Percentiles rank a stretch among this genome's conserved stretches.
Conservation (phyloP, 306 rosid species). For the Fagus crenata region DNA sequence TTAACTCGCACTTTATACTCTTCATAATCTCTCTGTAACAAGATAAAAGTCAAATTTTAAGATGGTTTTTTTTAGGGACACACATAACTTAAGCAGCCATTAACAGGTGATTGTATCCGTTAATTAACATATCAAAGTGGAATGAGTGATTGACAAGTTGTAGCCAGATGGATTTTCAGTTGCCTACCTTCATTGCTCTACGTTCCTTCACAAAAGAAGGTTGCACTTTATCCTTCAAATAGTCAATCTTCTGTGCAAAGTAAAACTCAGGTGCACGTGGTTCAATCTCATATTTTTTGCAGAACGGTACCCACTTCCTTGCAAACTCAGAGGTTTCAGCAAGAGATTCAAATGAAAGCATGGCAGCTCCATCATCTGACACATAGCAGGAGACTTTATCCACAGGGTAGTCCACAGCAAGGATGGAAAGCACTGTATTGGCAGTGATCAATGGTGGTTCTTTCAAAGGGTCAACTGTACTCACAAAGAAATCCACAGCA, state of each 20-base stretch:
- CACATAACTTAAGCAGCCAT: conserved; percentile 6
- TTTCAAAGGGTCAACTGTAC: conserved; percentile 96
- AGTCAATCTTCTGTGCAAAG: conserved; percentile 97
- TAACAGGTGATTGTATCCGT: background rate
- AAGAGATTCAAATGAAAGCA: conserved; percentile 93
- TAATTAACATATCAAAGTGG: background rate
- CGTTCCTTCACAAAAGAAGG: conserved; percentile 99
- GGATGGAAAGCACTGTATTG: conserved; percentile 96
- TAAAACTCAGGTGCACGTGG: conserved; percentile 98
- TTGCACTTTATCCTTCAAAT: conserved; percentile 87
- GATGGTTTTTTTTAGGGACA: conserved; percentile 18
- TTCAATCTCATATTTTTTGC: conserved; percentile 79
- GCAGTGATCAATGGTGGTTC: conserved; percentile 96
- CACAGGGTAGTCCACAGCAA: conserved; percentile 93
- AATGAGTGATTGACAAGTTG: conserved; percentile 3
- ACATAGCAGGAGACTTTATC: conserved; percentile 96
- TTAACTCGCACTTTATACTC: conserved; percentile 88
- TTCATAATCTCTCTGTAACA: conserved; percentile 84
- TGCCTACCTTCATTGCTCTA: conserved; percentile 90
- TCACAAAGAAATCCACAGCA: conserved; percentile 97
- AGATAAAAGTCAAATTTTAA: conserved; percentile 11
- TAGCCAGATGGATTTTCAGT: conserved; percentile 22
- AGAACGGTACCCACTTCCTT: conserved; percentile 92
- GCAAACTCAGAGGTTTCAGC: conserved; percentile 95
- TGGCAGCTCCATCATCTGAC: conserved; percentile 99